phyloP scores from a whole-genome alignment of 805 yeast genomes.

The Metschnikowia reukaufii region DNA sequence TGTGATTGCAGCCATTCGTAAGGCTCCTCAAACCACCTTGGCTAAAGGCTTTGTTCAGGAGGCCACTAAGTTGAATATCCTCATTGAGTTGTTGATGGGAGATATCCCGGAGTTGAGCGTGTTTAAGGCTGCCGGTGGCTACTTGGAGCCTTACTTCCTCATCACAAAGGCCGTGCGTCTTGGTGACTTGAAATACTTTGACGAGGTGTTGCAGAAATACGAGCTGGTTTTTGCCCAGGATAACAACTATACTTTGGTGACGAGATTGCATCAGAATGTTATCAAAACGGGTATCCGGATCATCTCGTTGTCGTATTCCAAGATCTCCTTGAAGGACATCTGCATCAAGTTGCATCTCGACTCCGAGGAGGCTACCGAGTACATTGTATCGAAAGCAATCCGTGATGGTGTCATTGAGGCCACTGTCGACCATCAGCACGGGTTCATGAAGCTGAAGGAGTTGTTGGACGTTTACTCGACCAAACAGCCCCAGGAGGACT shows the following conservation, averaged over 20 bases:
- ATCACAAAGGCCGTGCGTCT: slow-evolving; percentile 88
- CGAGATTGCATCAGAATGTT: slow-evolving; percentile 92
- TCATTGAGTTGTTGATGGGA: slow-evolving; percentile 92
- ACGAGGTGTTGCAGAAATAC: slow-evolving; percentile 63
- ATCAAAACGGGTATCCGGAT: slow-evolving; percentile 96
- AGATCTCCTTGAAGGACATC: slow-evolving; percentile 88
- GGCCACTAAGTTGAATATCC: slow-evolving; percentile 82
- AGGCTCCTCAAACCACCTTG: slow-evolving; percentile 86
- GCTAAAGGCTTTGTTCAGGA: slow-evolving; percentile 87
- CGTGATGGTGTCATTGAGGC: slow-evolving; percentile 98
- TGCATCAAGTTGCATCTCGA: slow-evolving; percentile 90
- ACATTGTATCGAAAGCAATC: slow-evolving; percentile 93
- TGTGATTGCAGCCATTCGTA: slow-evolving; percentile 91
- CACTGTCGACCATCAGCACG: slow-evolving; percentile 82
- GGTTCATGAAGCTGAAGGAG: slow-evolving; percentile 89
- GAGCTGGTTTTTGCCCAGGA: slow-evolving; percentile 66
- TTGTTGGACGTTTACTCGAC: slow-evolving; percentile 85
- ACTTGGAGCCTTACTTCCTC: slow-evolving; percentile 74
- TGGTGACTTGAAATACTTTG: slow-evolving; percentile 85
- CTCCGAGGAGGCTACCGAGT: slow-evolving; percentile 94
- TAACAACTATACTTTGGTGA: slow-evolving; percentile 78
- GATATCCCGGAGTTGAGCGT: slow-evolving; percentile 89
- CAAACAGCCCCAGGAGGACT: slow-evolving; percentile 77
- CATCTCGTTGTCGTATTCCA: slow-evolving; percentile 86
- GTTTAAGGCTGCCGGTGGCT: slow-evolving; percentile 58